A percentile compares a stretch with the other conserved stretches of the same genome.
Evolutionary conservation across 148 eudicot species (phyloP).

Genomic region (Nepenthes mirabilis): DNA sequence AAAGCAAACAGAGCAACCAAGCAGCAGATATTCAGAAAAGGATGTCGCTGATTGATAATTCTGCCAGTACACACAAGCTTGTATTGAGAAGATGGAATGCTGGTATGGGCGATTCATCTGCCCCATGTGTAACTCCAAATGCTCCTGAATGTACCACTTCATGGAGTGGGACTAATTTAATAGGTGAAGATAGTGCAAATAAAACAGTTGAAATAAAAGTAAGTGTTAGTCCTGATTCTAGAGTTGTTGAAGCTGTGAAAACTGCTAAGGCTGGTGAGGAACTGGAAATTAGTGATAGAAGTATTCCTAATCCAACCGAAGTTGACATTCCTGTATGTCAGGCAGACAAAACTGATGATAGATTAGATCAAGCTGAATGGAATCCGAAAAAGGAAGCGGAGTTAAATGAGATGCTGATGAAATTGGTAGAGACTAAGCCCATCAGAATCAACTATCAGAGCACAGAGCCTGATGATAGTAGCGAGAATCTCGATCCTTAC

Average conservation of each 20-base stretch:
- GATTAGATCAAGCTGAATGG: slow-evolving; percentile 75
- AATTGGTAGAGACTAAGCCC: slow-evolving; percentile 59
- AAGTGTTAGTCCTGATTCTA: slow-evolving; percentile 14
- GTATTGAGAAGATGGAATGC: slow-evolving; percentile 96
- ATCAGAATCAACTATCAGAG: slow-evolving; percentile 27
- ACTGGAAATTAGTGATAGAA: slow-evolving; percentile 19
- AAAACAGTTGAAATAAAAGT: slow-evolving; percentile 14
- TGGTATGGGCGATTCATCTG: slow-evolving; percentile 45
- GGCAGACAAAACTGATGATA: slow-evolving; percentile 42
- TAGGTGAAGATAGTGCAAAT: slow-evolving; percentile 12
- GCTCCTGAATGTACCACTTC: slow-evolving; percentile 21
- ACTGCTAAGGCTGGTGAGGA: slow-evolving; percentile 20
- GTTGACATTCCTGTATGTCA: slow-evolving; percentile 22
- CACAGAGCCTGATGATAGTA: slow-evolving; percentile 15
- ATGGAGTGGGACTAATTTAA: slow-evolving; percentile 16
- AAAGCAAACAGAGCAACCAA: slow-evolving; percentile 72
- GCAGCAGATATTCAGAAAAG: slow-evolving; percentile 35
- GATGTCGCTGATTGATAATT: slow-evolving; percentile 21
- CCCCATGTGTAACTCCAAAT: slow-evolving; percentile 18
- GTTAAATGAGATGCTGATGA: slow-evolving; percentile 65
- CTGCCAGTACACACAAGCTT: slow-evolving; percentile 41
- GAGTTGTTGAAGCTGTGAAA: slow-evolving; percentile 14
- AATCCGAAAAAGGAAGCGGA: slow-evolving; percentile 76
- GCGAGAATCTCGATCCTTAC: slow-evolving; percentile 22
- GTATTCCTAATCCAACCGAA: slow-evolving; percentile 11